These are phyloP conservation scores for Gyrodon lividus DNA, from an alignment of 768 basidiomycete species.

Conservation along the genomic window DNA sequence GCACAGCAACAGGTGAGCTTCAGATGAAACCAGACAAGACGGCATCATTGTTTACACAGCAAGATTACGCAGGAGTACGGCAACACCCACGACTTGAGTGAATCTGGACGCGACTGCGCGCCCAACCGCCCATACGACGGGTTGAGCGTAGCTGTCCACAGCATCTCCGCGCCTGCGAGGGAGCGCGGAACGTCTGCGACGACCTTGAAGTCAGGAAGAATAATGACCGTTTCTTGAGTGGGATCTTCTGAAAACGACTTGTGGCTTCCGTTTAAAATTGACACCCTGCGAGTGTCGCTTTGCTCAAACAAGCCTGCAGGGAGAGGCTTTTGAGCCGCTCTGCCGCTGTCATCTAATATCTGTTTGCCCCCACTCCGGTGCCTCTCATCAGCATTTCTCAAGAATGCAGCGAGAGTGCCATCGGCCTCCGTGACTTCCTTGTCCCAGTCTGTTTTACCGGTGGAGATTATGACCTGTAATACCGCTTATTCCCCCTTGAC, in stretches of 20 bases:
- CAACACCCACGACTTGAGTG: conserved; percentile 70
- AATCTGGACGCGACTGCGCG: conserved; percentile 40
- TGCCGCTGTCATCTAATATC: background rate
- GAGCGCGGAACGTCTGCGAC: conserved; percentile 70
- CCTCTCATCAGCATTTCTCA: conserved; percentile 30
- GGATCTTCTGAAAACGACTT: conserved; percentile 59
- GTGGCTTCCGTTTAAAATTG: conserved; percentile 85
- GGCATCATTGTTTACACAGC: conserved; percentile 61
- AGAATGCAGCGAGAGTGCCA: conserved; percentile 66
- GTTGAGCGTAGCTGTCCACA: conserved; percentile 66
- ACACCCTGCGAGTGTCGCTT: conserved; percentile 52
- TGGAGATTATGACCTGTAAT: conserved; percentile 79
- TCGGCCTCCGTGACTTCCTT: conserved; percentile 71
- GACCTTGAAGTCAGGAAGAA: conserved; percentile 91
- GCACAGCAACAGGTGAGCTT: background rate
- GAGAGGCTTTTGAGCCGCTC: conserved; percentile 6
- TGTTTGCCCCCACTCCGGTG: conserved; percentile 3
- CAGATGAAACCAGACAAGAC: background rate
- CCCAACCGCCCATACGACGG: conserved; percentile 54
- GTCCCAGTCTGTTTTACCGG: conserved; percentile 88
- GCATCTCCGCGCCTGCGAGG: conserved; percentile 58
- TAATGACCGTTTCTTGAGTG: conserved; percentile 72
- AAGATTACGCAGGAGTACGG: conserved; percentile 91
- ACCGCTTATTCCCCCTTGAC: background rate
- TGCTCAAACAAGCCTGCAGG: conserved; percentile 58